A percentile compares a stretch with the other conserved stretches of the same genome.
Evolutionary conservation across 2,329 filamentous ascomycete species (phyloP).

Genomic region (Cercospora canescens): DNA sequence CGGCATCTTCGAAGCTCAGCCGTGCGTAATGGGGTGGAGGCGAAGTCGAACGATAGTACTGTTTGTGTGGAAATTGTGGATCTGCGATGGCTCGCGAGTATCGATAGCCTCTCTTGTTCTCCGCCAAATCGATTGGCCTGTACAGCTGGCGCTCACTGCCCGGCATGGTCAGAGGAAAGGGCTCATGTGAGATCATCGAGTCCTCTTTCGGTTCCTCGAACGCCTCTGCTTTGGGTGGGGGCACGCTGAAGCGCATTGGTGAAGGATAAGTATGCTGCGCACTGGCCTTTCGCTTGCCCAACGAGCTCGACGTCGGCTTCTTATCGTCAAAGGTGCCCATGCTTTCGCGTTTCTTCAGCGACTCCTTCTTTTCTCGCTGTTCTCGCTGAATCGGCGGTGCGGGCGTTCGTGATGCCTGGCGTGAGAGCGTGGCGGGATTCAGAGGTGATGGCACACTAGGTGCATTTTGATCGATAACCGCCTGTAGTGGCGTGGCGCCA

Average conservation of each 20-base stretch:
- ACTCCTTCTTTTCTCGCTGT: conserved; percentile 53
- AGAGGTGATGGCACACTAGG: conserved; percentile 73
- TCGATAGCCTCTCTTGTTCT: conserved; percentile 72
- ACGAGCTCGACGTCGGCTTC: conserved; percentile 15
- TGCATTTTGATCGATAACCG: conserved; percentile 48
- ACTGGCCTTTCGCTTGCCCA: conserved; percentile 40
- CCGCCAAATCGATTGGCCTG: conserved; percentile 56
- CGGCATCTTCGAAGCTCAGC: conserved; percentile 90
- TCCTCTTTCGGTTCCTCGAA: conserved; percentile 52
- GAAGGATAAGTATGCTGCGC: conserved; percentile 40
- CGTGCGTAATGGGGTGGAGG: conserved; percentile 78
- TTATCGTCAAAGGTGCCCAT: conserved; percentile 12
- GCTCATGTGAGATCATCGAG: conserved; percentile 49
- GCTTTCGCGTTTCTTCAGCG: conserved; percentile 55
- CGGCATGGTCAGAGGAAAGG: conserved; percentile 44
- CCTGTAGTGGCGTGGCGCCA: conserved; percentile 14
- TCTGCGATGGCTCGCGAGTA: conserved; percentile 92
- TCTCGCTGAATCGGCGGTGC: conserved; percentile 46
- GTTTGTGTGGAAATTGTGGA: conserved; percentile 78
- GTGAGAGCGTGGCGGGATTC: conserved; percentile 57
- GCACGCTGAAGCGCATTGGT: conserved; percentile 53
- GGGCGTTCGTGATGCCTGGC: conserved; percentile 34
- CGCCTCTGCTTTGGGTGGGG: conserved; percentile 48
- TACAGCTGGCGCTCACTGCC: conserved; percentile 45
- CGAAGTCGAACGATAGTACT: conserved; percentile 89